Evolutionary conservation across 2,329 filamentous ascomycete genomes (phyloP).

Genomic region (Gnomoniopsis sp.): DNA sequence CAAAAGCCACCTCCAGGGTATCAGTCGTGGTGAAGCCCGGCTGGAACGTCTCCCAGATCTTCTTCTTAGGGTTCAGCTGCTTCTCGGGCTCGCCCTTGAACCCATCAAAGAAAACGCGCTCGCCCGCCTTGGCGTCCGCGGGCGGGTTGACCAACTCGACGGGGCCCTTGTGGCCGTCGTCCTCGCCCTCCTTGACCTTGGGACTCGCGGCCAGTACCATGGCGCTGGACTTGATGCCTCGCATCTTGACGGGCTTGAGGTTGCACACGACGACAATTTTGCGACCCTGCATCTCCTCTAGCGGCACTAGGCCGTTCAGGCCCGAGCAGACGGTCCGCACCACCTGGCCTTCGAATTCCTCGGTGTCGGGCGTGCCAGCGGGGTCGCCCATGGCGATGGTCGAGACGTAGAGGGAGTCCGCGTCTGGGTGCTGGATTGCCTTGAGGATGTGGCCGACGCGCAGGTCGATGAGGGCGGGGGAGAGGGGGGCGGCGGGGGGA

Average conservation of each 20-base stretch:
- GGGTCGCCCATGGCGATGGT: slow-evolving; percentile 93
- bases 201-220: slow-evolving; percentile 97
- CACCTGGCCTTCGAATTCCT: slow-evolving; percentile 85
- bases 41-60: slow-evolving; percentile 96
- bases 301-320: slow-evolving; percentile 84
- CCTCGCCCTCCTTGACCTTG: slow-evolving; percentile 75
- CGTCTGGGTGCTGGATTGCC: slow-evolving; percentile 91
- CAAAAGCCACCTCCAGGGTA: slow-evolving; percentile 77
- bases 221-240: slow-evolving; percentile 71
- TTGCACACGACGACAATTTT: slow-evolving; percentile 97
- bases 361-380: slow-evolving; percentile 80
- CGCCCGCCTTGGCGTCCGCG: slow-evolving; percentile 72
- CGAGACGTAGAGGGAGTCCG: slow-evolving; percentile 91
- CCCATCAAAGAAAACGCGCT: slow-evolving; percentile 89
- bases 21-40: slow-evolving; percentile 92
- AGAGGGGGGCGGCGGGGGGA: slow-evolving; percentile 69
- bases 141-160: slow-evolving; percentile 91
- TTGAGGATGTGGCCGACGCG: slow-evolving; percentile 97
- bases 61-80: slow-evolving; percentile 98
- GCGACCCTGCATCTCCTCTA: slow-evolving; percentile 95
- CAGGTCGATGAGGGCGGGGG: slow-evolving; percentile 86
- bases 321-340: slow-evolving; percentile 96
- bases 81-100: slow-evolving; percentile 92
- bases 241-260: slow-evolving; percentile 98
- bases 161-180: slow-evolving; percentile 79